Base-by-base conservation (phyloP, 2,329 filamentous ascomycete species). In the Tolypocladium tropicale region DNA sequence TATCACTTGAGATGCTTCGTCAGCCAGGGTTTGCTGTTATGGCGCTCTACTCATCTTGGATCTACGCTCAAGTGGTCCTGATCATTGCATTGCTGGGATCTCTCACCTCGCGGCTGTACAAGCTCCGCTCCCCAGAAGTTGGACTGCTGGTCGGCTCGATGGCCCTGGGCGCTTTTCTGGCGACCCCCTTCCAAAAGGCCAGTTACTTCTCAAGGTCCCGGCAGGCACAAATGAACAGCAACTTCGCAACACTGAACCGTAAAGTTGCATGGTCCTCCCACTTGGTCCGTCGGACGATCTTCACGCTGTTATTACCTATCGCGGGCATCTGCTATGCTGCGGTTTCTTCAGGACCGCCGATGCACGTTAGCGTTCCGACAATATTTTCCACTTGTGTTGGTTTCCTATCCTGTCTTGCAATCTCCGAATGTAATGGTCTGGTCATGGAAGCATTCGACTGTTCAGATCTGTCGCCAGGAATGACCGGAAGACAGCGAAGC, bases 401-500 rank as follows among this genome's bases (percentile, higher is more conserved):
- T 0, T 89, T 89, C 62, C 73, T 90, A 6, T 86, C 85, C 2
- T 85, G 84, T 53, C 78, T 93, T 11, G 88, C 86, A 1, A 84
- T 90, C 50, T 82, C 88, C 2, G 88, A 92, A 69, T 90, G 88
- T 68, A 82, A 86, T 60, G 86, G 88, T 1, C 72, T 92, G 34
- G 80, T 91, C 66, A 91, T 92, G 88, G 88, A 91, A 65, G 85
- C 84, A 0, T 92, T 86, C 67, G 89, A 92, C 67, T 88, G 84
- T n/a, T 89, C 85, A 43, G 89, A 92, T 67, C 75, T 92, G 4
- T 86, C 88, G 61, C 83, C 86, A 2, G 85, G 86, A 12, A 85
- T 87, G 75, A 87, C 79, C 7, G 80, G 81, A 33, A 75, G 76
- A 18, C 76, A 76, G n/a, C 74, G 70, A 32, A 73, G 73, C n/a